Evolutionary conservation across 192 early-diverging fungal genomes (phyloP), one percentile per base, ranked within the genome.

Genomic region (Rhizophagus prolifer): DNA sequence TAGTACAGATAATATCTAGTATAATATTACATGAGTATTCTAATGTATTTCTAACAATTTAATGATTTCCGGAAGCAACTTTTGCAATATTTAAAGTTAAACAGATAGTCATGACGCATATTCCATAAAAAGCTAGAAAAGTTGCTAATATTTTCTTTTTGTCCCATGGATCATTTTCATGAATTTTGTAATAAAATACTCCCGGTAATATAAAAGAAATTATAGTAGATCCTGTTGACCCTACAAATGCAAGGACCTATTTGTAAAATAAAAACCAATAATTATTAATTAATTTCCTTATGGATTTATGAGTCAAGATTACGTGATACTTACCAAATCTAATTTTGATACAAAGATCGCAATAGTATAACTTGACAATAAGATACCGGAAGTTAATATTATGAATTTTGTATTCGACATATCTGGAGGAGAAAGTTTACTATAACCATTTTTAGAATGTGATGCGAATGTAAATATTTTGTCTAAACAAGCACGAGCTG

Each of bases 171-270:
- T 85, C 79, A 64, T 85, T 75, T 69, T 86, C 79, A 70, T 92
- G 90, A 59, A 96, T 74, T 83, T 94, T 95, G 85, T 91, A 96
- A 85, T 97, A 99, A 74, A 97, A 95, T 13, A 93, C 58, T 4
- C 96, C 95, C 0, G 97, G 97, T 23, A 99, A 84, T 73, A 99
- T 99, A 81, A 98, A 98, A 63, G 95, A 96, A 54, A 99, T 95
- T 38, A 91, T 92, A 0, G 96, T 98, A 3, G 95, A 96, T 16
- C 98, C 98, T 0, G 98, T 98, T 4, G 97, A 95, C 34, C 98
- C 98, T 0, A 99, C 98, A 76, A 98, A 88, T 0, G 95, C 86
- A 63, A 99, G 76, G 7, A 99, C 89, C 88, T 88, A 26, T 14
- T 47, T 26, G 58, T 23, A 28, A 47, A 28, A 47, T 31, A 26